Base-by-base conservation (phyloP, 108 stramenopile genomes). In the Cyclotella choctawhatcheeana region DNA sequence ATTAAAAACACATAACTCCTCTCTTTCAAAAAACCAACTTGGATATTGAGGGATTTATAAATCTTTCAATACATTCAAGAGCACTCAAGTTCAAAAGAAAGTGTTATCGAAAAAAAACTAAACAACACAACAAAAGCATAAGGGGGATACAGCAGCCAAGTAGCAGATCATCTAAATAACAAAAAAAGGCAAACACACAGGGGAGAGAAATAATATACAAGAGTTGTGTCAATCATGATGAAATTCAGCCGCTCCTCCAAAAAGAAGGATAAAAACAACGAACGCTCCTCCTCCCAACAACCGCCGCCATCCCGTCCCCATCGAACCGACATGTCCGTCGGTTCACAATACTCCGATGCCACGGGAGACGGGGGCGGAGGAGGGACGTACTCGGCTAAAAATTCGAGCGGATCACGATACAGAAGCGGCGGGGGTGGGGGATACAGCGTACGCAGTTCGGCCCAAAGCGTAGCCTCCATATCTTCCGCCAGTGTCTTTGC, bases 161-260 rank as follows among this genome's bases (percentile, higher is more conserved):
- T n/a, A n/a, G n/a, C n/a, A n/a, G n/a, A n/a, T n/a, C n/a, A n/a
- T n/a, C n/a, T n/a, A n/a, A n/a, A n/a, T n/a, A n/a, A n/a, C n/a
- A n/a, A n/a, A n/a, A n/a, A n/a, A n/a, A n/a, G n/a, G n/a, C n/a
- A n/a, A n/a, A n/a, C n/a, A n/a, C n/a, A n/a, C n/a, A n/a, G n/a
- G n/a, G n/a, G n/a, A n/a, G n/a, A n/a, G n/a, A n/a, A n/a, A n/a
- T n/a, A n/a, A n/a, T n/a, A n/a, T n/a, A n/a, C n/a, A n/a, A n/a
- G n/a, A n/a, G n/a, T n/a, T n/a, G n/a, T n/a, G n/a, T n/a, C n/a
- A 40, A 40, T 30, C 27, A 56, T 56, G 55, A 71, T 64, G 25
- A 78, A 78, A 71, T 78, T 78, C 77, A 78, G 61, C 69, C 63
- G 69, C 53, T 55, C 61, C 56, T 55, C 77, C 33, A 70, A 70